A percentile compares a stretch with the other conserved stretches of the same genome.
phyloP scores from a whole-genome alignment of 2,329 filamentous ascomycete species.

The Podosphaera xanthii region DNA sequence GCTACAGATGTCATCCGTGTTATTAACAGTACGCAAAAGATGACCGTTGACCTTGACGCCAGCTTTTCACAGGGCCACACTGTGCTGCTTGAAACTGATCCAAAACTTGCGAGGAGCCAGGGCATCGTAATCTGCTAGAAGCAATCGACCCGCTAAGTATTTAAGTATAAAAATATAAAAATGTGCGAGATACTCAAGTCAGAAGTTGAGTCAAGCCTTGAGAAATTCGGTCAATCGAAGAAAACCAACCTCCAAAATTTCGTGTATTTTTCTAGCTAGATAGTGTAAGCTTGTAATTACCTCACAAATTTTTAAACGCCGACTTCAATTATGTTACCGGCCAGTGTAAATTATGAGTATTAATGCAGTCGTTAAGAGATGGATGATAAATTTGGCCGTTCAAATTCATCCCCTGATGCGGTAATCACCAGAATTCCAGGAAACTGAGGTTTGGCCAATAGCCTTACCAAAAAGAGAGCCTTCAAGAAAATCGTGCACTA shows the following conservation, averaged over 20 bases:
- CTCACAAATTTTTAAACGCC: too few species aligned
- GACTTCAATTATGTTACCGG: too few species aligned
- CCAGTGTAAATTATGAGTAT: too few species aligned
- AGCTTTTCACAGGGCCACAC: conserved; percentile 42
- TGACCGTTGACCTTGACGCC: conserved; percentile 50
- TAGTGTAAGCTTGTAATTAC: too few species aligned
- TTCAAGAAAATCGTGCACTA: too few species aligned
- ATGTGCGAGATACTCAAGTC: not conserved
- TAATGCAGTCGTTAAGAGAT: too few species aligned
- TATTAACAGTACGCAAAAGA: conserved; percentile 43
- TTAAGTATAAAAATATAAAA: not conserved
- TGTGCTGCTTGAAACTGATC: conserved; percentile 40
- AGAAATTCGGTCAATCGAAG: not conserved
- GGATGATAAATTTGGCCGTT: too few species aligned
- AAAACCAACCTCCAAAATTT: too few species aligned
- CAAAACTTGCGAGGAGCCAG: conserved; percentile 3
- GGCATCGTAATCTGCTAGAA: not conserved
- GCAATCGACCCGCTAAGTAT: not conserved
- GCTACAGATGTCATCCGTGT: conserved; percentile 57
- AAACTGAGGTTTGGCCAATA: too few species aligned
- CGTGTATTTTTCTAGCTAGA: not conserved
- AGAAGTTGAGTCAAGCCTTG: not conserved
- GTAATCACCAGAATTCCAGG: too few species aligned
- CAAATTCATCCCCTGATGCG: too few species aligned
- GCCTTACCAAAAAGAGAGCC: too few species aligned